Conservation (phyloP, 2,329 filamentous ascomycete genomes). For the Diaporthe citrichinensis region DNA sequence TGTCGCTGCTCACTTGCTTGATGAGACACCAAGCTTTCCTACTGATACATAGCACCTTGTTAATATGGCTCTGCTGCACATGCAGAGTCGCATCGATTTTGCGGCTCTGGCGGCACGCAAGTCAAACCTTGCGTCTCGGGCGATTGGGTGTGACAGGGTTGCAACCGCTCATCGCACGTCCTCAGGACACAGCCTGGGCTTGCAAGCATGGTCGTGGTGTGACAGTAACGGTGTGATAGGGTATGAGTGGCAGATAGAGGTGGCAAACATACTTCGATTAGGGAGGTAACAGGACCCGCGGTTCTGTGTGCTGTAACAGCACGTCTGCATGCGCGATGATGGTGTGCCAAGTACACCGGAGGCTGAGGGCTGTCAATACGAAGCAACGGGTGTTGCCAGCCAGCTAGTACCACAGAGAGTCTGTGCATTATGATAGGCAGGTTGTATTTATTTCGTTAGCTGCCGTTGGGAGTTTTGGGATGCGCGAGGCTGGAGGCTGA, state of each 20-base stretch:
- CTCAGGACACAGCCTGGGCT: not conserved
- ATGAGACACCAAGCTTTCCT: not conserved
- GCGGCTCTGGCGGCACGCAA: conserved; percentile 6
- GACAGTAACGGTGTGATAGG: not conserved
- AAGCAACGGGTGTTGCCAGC: too few relatives aligned
- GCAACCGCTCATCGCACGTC: conserved; percentile 27
- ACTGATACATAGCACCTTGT: too few relatives aligned
- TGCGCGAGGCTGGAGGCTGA: not conserved
- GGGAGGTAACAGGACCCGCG: not conserved
- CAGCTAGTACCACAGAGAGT: not conserved
- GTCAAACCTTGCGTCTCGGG: not conserved
- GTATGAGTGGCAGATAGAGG: not conserved
- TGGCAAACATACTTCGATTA: not conserved
- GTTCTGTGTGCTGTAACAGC: not conserved
- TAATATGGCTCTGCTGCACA: not conserved
- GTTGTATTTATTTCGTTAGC: not conserved
- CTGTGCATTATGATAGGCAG: not conserved
- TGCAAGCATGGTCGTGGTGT: not conserved
- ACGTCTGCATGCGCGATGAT: not conserved
- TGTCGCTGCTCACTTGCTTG: not conserved
- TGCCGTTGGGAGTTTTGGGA: not conserved
- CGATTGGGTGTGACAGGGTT: conserved; percentile 31
- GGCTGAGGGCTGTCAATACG: not conserved
- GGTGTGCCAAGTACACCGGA: not conserved
- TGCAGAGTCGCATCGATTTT: not conserved